phyloP scores from a whole-genome alignment of 1,139 yeast genomes.

The Magnusiomyces paraingens region DNA sequence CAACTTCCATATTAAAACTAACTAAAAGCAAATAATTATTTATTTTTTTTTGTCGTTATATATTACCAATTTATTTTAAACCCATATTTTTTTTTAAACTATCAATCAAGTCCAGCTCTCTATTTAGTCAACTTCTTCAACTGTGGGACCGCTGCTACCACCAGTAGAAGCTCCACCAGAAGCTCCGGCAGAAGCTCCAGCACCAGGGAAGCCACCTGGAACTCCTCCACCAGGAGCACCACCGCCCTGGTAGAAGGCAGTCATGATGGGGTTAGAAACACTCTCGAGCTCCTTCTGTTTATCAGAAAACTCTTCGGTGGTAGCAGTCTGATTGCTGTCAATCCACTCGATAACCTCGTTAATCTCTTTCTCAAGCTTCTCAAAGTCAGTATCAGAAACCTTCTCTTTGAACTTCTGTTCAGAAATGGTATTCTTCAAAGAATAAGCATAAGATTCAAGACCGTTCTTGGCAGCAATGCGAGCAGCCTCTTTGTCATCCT shows the following conservation, averaged over 20 bases:
- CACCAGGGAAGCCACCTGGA: conserved; percentile 41
- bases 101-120: no score
- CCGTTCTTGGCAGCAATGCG: conserved; percentile 80
- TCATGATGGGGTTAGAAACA: conserved; percentile 89
- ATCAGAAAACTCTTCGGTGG: conserved; percentile 81
- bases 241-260: conserved; percentile 67
- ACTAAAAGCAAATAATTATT: no score
- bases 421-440: conserved; percentile 73
- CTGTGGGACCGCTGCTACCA: conserved; percentile 63
- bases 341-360: conserved; percentile 84
- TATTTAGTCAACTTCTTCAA: conserved; percentile 82
- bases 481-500: conserved; percentile 74
- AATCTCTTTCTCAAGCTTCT: conserved; percentile 73
- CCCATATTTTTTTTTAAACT: no score
- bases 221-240: conserved; percentile 45
- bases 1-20: no score
- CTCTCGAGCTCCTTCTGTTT: conserved; percentile 92
- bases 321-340: conserved; percentile 80
- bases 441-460: conserved; percentile 87
- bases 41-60: no score
- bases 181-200: conserved; percentile 30
- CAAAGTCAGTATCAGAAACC: conserved; percentile 73
- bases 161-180: conserved; percentile 25
- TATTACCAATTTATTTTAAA: no score
- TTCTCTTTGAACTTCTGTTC: conserved; percentile 80